phyloP scores from a whole-genome alignment of 805 yeast genomes.

The Saccharomycopsis babjevae region DNA sequence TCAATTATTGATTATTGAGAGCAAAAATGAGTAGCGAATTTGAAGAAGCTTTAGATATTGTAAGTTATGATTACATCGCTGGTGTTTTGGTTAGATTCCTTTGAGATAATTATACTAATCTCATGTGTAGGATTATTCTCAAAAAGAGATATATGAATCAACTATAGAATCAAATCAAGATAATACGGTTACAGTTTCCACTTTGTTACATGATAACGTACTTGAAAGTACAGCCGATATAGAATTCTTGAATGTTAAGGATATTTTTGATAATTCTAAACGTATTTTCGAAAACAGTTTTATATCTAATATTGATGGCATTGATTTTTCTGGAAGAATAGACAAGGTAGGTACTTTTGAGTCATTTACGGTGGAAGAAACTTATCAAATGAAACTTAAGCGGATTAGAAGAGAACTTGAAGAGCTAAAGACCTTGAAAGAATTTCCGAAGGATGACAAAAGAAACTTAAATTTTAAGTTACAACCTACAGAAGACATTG shows the following conservation, averaged over 20 bases:
- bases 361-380: constrained; percentile 12
- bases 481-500: constrained; percentile 16
- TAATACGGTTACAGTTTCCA: background rate
- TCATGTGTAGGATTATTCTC: background rate
- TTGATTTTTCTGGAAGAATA: constrained; percentile 17
- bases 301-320: background rate
- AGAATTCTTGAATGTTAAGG: constrained; percentile 5
- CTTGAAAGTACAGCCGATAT: background rate
- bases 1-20: too few relatives aligned
- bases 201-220: background rate
- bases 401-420: constrained; percentile 15
- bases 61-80: background rate
- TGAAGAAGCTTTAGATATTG: background rate
- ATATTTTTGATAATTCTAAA: constrained; percentile 2
- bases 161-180: constrained; percentile 8
- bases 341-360: constrained; percentile 7
- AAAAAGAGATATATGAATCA: constrained; percentile 16
- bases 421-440: constrained; percentile 10
- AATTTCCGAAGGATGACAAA: background rate
- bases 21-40: background rate
- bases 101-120: background rate
- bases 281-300: constrained; percentile 3
- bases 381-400: constrained; percentile 13
- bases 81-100: background rate
- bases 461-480: constrained; percentile 7